Base-by-base conservation (phyloP, 257 asterid genomes). In the Gynochthodes officinalis region DNA sequence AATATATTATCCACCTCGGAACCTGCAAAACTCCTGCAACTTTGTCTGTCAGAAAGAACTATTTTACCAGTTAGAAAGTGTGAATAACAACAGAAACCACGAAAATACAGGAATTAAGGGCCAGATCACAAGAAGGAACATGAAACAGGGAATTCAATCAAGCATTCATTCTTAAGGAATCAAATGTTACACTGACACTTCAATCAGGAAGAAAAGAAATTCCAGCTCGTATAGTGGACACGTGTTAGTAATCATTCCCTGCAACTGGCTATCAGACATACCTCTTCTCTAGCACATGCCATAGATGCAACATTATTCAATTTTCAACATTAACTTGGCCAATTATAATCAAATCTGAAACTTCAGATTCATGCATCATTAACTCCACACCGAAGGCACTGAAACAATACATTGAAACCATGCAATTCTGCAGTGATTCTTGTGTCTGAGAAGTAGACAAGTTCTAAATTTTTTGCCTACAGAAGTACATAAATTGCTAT, bases 21-120 rank as follows among this genome's bases (percentile, higher is more conserved):
- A 70, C 86, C 89, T 82, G 86, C 82, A 44, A 79, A 80, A 82
- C 79, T 82, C 87, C 99, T 88, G 85, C 80, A 86, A 79, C 48
- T 69, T 48, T 72, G 72, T 80, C 67, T 57, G 77, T 82, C 78
- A 87, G 64, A 32, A 58, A 11, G 55, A 42, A 66, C 2, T n/a
- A 30, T 33, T 44, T 48, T 68, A 48, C 73, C 66, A 72, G 49
- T 39, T 57, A 21, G 55, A 55, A 53, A 43, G 11, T 72, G 54
- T 59, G 62, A 37, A 35, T 30, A 64, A 23, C 32, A 71, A 71
- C 55, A 57, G 15, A 35, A 75, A n/a, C 53, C 21, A 49, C 2
- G 54, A 52, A 42, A 61, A 28, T 9, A 30, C 50, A 60, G 33
- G 55, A 32, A 35, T 13, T 28, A 4, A 46, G 61, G 61, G 48